Percentiles rank a stretch among this genome's conserved stretches.
These are phyloP conservation scores for Zea luxurians DNA, from an alignment of 176 grass and related monocot genomes.

Conservation along the genomic window DNA sequence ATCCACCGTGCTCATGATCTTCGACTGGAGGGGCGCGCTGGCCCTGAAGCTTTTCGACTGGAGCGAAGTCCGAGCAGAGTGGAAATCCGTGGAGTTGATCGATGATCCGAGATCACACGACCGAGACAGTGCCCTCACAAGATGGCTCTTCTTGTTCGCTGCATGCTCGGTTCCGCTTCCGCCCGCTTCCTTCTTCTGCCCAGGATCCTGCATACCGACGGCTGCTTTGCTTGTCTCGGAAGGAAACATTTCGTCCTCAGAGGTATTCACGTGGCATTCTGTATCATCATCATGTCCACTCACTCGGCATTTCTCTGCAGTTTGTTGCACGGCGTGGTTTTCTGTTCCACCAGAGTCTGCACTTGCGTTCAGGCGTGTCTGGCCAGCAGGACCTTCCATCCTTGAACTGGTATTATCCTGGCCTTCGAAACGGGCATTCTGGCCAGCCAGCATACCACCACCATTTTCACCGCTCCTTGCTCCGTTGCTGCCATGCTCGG, in stretches of 20 bases:
- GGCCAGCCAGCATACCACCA: not conserved
- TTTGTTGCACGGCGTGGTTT: not conserved
- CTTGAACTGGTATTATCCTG: not conserved
- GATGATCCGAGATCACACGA: constrained; percentile 50
- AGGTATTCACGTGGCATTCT: constrained; percentile 4
- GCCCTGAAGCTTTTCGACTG: constrained; percentile 48
- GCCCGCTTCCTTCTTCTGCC: constrained; percentile 23
- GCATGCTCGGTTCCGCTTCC: not conserved
- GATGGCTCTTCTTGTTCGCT: constrained; percentile 25
- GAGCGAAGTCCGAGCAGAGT: constrained; percentile 51
- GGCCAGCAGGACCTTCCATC: constrained; percentile 23
- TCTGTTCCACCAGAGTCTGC: constrained; percentile 28
- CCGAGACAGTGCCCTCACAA: constrained; percentile 34
- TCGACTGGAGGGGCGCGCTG: constrained; percentile 44
- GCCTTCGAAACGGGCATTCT: constrained; percentile 25
- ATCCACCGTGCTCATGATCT: constrained; percentile 79
- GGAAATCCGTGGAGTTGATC: constrained; percentile 41
- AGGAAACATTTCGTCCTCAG: not conserved
- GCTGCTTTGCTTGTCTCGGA: constrained; percentile 15
- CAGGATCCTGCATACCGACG: constrained; percentile 10
- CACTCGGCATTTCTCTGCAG: not conserved
- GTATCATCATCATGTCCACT: constrained; percentile 4
- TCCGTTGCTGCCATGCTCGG: constrained; percentile 5
- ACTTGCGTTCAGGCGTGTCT: not conserved
- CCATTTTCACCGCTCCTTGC: constrained; percentile 16